Evolutionary conservation across 306 rosid genomes (phyloP).

Genomic region (Acacia confusa): DNA sequence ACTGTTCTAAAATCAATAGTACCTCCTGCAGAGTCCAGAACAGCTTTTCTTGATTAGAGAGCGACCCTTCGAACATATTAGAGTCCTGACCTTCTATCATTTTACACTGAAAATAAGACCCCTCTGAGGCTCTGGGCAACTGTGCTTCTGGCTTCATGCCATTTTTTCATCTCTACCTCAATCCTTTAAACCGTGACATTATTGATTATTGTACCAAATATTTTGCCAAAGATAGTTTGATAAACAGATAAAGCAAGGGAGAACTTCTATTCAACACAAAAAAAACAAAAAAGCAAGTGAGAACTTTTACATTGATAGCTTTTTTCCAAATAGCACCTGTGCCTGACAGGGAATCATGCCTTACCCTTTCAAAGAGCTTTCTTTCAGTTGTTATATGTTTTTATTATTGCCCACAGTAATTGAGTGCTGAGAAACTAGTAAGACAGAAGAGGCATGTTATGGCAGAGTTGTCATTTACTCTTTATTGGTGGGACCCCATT

Average conservation of each 20-base stretch:
- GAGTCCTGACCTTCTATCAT: constrained; percentile 42
- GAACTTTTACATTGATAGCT: constrained; percentile 39
- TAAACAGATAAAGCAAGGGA: constrained; percentile 29
- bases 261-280: constrained; percentile 17
- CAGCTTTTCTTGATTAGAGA: constrained; percentile 36
- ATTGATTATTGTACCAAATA: constrained; percentile 41
- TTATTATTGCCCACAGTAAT: constrained; percentile 31
- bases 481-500: constrained; percentile 28
- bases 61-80: constrained; percentile 38
- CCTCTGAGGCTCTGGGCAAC: constrained; percentile 41
- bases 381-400: not conserved
- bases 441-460: constrained; percentile 25
- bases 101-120: constrained; percentile 61
- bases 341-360: constrained; percentile 53
- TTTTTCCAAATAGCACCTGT: constrained; percentile 48
- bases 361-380: constrained; percentile 35
- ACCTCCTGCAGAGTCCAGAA: constrained; percentile 16
- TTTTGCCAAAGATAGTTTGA: constrained; percentile 36
- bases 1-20: constrained; percentile 29
- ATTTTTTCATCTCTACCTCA: constrained; percentile 33
- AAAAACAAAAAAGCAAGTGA: constrained; percentile 15
- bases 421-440: constrained; percentile 31
- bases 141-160: constrained; percentile 42
- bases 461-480: constrained; percentile 42
- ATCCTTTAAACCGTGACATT: constrained; percentile 36